Conservation (phyloP, 164 flowering plant genomes). For the Annona cherimola region DNA sequence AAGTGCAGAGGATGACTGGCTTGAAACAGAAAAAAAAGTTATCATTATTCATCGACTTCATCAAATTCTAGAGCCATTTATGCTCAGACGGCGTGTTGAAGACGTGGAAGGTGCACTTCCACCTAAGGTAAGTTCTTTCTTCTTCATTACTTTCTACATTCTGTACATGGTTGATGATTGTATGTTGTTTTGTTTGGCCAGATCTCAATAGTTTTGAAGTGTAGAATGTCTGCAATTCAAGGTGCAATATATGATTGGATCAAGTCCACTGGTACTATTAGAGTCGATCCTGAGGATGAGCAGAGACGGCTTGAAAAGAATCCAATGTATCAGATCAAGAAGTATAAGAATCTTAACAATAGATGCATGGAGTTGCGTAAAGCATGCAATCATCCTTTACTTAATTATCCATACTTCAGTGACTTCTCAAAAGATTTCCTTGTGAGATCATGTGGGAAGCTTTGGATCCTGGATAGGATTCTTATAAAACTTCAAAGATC, state of each 20-base stretch:
- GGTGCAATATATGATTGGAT: conserved; percentile 97
- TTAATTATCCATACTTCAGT: conserved; percentile 81
- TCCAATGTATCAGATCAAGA: conserved; percentile 67
- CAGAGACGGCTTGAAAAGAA: conserved; percentile 57
- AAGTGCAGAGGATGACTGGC: conserved; percentile 97
- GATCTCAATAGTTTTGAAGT: conserved; percentile 84
- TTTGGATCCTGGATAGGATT: conserved; percentile 92
- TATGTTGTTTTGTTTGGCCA: conserved; percentile 23
- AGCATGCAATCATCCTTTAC: conserved; percentile 96
- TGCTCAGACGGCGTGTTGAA: conserved; percentile 99
- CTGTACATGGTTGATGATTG: conserved; percentile 6
- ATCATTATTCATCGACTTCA: conserved; percentile 96
- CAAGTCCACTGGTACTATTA: conserved; percentile 85
- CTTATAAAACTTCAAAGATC: conserved; percentile 87
- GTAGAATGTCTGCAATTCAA: conserved; percentile 96
- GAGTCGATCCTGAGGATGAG: conserved; percentile 97
- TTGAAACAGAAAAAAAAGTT: conserved; percentile 97
- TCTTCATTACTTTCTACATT: background rate
- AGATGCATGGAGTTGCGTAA: conserved; percentile 98
- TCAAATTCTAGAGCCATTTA: conserved; percentile 98
- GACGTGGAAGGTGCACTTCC: conserved; percentile 99
- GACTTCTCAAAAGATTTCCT: conserved; percentile 83
- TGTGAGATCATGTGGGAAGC: conserved; percentile 91
- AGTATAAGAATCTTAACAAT: conserved; percentile 66
- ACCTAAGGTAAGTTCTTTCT: conserved; percentile 56